Percentiles rank a stretch among this genome's conserved stretches.
These are phyloP conservation scores for Lyophyllum semitale DNA, from an alignment of 768 basidiomycete species.

Conservation along the genomic window DNA sequence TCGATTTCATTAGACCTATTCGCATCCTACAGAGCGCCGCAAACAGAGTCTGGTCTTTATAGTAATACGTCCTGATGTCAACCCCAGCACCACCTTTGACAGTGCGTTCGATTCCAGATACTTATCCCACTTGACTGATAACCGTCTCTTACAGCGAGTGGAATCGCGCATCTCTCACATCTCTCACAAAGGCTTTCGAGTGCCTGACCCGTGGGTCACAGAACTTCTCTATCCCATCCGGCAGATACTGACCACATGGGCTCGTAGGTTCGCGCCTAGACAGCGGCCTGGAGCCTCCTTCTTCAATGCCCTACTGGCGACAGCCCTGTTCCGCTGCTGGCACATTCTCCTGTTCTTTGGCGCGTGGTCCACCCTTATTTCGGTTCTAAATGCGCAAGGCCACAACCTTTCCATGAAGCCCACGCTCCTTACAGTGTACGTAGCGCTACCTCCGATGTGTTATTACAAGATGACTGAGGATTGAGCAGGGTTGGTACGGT, in stretches of 20 bases:
- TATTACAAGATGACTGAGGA: constrained; percentile 18
- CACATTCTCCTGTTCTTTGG: constrained; percentile 66
- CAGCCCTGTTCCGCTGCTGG: constrained; percentile 60
- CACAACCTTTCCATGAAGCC: constrained; percentile 43
- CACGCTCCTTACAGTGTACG: constrained; percentile 72
- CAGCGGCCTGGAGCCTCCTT: constrained; percentile 38
- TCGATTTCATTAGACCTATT: no score
- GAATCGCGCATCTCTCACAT: constrained; percentile 29
- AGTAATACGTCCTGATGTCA: not conserved
- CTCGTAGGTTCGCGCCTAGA: constrained; percentile 37
- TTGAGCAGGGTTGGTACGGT: constrained; percentile 57
- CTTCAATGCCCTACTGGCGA: constrained; percentile 43
- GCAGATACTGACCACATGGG: not conserved
- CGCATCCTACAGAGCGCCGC: not conserved
- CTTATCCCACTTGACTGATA: not conserved
- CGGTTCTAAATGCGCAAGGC: constrained; percentile 49
- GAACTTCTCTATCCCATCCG: not conserved
- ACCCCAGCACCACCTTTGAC: constrained; percentile 4
- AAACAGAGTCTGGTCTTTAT: not conserved
- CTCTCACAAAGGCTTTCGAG: constrained; percentile 34
- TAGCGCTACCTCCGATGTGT: constrained; percentile 24
- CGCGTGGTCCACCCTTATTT: constrained; percentile 62
- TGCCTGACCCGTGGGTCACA: constrained; percentile 41
- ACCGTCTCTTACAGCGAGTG: constrained; percentile 18
- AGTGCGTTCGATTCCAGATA: constrained; percentile 1